phyloP scores from a whole-genome alignment of 805 yeast genomes.

The Suhomyces vadensis region DNA sequence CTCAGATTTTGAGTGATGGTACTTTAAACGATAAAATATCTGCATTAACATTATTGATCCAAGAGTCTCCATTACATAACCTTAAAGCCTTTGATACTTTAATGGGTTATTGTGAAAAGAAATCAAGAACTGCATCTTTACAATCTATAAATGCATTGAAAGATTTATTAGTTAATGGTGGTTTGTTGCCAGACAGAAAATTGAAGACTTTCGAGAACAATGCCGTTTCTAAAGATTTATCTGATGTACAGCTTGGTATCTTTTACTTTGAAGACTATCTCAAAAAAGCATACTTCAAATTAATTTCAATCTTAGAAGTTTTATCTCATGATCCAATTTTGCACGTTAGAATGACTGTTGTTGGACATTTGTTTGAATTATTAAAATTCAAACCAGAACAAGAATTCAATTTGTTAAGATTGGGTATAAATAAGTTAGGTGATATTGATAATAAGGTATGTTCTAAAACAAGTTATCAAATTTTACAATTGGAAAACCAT shows the following conservation, averaged over 20 bases:
- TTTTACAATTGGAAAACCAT: conserved; percentile 78
- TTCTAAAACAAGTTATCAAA: conserved; percentile 79
- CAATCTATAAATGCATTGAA: conserved; percentile 87
- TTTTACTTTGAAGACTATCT: conserved; percentile 89
- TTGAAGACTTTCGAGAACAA: conserved; percentile 72
- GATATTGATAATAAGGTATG: conserved; percentile 89
- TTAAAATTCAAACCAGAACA: conserved; percentile 91
- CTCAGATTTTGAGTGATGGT: conserved; percentile 88
- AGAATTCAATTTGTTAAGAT: conserved; percentile 83
- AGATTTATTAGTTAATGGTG: conserved; percentile 85
- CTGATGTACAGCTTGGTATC: conserved; percentile 58
- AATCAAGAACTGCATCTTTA: conserved; percentile 88
- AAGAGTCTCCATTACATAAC: conserved; percentile 93
- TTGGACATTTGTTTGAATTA: conserved; percentile 76
- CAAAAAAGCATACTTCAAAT: conserved; percentile 71
- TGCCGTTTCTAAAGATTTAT: conserved; percentile 50
- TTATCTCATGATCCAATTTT: conserved; percentile 89
- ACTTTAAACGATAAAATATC: conserved; percentile 93
- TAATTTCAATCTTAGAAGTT: conserved; percentile 74
- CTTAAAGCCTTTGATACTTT: conserved; percentile 79
- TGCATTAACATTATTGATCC: conserved; percentile 87
- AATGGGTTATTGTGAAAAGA: conserved; percentile 78
- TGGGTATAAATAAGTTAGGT: conserved; percentile 93
- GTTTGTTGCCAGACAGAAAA: conserved; percentile 85
- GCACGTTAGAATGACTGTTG: conserved; percentile 78